These are phyloP conservation scores for Phytomonas serpens DNA, from an alignment of 208 protist genomes.

Conservation along the genomic window DNA sequence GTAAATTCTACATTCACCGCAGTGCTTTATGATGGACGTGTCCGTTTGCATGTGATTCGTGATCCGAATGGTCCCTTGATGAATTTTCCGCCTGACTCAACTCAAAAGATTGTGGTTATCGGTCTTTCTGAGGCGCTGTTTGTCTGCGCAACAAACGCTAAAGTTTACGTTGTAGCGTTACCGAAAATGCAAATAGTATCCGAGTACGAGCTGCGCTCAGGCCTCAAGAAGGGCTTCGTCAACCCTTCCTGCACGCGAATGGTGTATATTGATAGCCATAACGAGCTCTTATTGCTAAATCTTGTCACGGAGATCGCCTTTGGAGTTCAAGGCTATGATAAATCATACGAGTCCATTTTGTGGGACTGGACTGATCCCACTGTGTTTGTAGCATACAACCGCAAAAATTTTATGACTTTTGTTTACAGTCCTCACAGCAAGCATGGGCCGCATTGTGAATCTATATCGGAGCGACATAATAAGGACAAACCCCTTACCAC, in stretches of 20 bases:
- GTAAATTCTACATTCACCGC: conserved; percentile 78
- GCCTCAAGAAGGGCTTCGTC: conserved; percentile 71
- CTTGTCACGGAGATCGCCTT: conserved; percentile 85
- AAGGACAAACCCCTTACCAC: conserved; percentile 64
- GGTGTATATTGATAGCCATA: conserved; percentile 83
- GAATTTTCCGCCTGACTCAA: not conserved
- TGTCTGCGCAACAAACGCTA: conserved; percentile 83
- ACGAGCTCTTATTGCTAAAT: conserved; percentile 81
- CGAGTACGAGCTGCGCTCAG: conserved; percentile 53
- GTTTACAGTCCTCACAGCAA: conserved; percentile 84
- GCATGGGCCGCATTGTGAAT: conserved; percentile 81
- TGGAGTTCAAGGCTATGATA: conserved; percentile 63
- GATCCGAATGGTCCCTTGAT: conserved; percentile 16
- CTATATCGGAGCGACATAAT: conserved; percentile 50
- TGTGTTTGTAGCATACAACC: conserved; percentile 78
- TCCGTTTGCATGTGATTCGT: conserved; percentile 79
- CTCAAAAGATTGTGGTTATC: conserved; percentile 57
- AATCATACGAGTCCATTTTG: conserved; percentile 55
- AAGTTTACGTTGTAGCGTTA: conserved; percentile 80
- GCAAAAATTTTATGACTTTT: conserved; percentile 74
- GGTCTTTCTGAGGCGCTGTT: conserved; percentile 90
- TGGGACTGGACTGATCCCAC: conserved; percentile 92
- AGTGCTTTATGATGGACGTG: conserved; percentile 73
- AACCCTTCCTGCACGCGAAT: conserved; percentile 89
- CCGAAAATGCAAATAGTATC: conserved; percentile 82